Evolutionary conservation across 352 stramenopile genomes (phyloP), one percentile per base, ranked within the genome.

Genomic region (Globisporangium carolinianum): DNA sequence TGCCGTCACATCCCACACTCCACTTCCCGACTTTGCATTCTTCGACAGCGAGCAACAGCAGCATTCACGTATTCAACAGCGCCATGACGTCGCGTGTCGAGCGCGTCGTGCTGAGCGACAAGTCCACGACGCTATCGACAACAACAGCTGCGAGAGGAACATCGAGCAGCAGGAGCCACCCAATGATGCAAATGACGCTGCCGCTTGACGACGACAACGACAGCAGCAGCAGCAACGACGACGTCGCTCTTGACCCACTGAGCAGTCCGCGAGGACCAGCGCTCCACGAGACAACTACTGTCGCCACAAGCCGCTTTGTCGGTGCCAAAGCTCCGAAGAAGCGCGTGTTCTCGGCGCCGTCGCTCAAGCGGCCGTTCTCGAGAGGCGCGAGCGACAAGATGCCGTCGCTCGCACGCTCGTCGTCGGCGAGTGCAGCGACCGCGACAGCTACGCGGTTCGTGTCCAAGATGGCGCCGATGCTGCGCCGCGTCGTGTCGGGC

Each of bases 401-500:
- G 37, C 58, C 58, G 46, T 42, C 58, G 46, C 53, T 64, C 38
- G 42, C 47, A 1, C 58, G 58, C 9, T 58, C 65, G 3, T 74
- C 69, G 24, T 72, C 68, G 4, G 55, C 63, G 52, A 60, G 15
- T 12, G 17, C 71, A 5, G 72, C 72, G 15, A 55, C 51, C 4
- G 51, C 52, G 12, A 64, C 61, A 24, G 69, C 79, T 3, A 80
- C 75, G 18, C 69, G 72, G 8, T 72, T 91, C 59, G 71, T 89
- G 3, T 83, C 68, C 53, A 79, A 82, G 10, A 85, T 91, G 75
- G 69, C 73, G 37, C 75, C 75, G 6, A 75, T 86, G 74, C 59
- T 79, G 32, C 62, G 62, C 17, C 62, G 62, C 35, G 58, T 68
- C 15, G 58, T 60, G 10, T 66, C 62, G 6, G 62, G 58, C 47